A percentile compares a stretch with the other conserved stretches of the same genome.
Conservation (phyloP, 2,329 filamentous ascomycete species). For the Neonectria ditissima region DNA sequence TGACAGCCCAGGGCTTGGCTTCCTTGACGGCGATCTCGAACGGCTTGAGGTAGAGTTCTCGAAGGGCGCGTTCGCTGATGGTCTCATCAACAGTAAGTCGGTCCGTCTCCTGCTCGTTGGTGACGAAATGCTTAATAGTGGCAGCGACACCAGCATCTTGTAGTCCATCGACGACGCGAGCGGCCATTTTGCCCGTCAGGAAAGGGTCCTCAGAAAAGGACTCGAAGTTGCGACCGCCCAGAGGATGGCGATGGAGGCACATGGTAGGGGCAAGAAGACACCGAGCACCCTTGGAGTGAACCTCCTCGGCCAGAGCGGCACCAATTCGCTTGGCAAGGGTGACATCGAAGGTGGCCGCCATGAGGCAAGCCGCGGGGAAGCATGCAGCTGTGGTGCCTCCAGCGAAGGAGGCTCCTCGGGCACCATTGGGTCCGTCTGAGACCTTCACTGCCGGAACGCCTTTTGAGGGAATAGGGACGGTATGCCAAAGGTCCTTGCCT, state of each 20-base stretch:
- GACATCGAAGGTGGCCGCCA: slow-evolving; percentile 73
- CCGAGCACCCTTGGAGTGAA: slow-evolving; percentile 72
- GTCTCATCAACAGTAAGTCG: slow-evolving; percentile 45
- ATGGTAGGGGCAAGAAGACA: slow-evolving; percentile 63
- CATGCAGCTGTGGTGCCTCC: slow-evolving; percentile 42
- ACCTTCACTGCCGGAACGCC: slow-evolving; percentile 41
- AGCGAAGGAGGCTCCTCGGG: slow-evolving; percentile 41
- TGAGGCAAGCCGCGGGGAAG: slow-evolving; percentile 47
- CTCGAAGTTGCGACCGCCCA: slow-evolving; percentile 46
- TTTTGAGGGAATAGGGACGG: slow-evolving; percentile 40
- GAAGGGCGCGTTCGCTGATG: slow-evolving; percentile 41
- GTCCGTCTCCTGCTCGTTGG: slow-evolving; percentile 53
- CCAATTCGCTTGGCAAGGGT: slow-evolving; percentile 69
- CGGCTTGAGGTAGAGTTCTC: slow-evolving; percentile 50
- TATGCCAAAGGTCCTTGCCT: slow-evolving; percentile 45
- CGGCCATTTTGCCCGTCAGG: slow-evolving; percentile 44
- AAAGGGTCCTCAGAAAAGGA: slow-evolving; percentile 45
- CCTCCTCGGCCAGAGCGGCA: slow-evolving; percentile 67
- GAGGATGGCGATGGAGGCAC: slow-evolving; percentile 44
- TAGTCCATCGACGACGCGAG: slow-evolving; percentile 51
- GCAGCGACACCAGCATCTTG: slow-evolving; percentile 55
- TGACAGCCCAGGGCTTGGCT: slow-evolving; percentile 54
- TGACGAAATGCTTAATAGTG: slow-evolving; percentile 59
- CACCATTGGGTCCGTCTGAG: slow-evolving; percentile 46
- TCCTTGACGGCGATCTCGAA: slow-evolving; percentile 57